A percentile compares a stretch with the other conserved stretches of the same genome.
These are phyloP conservation scores for Schizophyllum amplum DNA, from an alignment of 1,284 basidiomycete genomes.

Conservation along the genomic window DNA sequence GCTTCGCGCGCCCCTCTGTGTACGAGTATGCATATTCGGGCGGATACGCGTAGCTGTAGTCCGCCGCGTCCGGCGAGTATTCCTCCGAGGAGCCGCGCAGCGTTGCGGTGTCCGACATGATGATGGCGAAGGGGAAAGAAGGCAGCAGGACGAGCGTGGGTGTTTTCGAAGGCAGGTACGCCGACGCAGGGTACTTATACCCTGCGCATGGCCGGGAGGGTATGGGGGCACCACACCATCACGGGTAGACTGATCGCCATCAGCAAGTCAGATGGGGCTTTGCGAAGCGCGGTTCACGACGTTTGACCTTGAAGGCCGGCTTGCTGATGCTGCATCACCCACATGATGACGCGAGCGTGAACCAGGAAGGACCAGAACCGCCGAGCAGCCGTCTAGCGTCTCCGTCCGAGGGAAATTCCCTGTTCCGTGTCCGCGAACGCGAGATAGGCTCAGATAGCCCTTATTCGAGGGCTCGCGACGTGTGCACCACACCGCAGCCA, in stretches of 20 bases:
- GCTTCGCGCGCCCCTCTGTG: slow-evolving; percentile 5
- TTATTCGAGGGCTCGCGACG: too few relatives aligned
- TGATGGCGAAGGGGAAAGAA: neutral
- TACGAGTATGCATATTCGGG: slow-evolving; percentile 6
- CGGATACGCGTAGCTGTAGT: neutral
- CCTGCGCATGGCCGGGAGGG: neutral
- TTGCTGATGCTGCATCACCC: too few relatives aligned
- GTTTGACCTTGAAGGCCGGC: too few relatives aligned
- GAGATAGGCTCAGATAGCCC: too few relatives aligned
- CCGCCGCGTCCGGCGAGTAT: neutral
- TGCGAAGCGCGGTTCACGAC: too few relatives aligned
- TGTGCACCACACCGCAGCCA: too few relatives aligned
- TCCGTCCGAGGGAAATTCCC: too few relatives aligned
- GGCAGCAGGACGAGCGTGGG: neutral
- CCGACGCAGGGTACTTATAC: neutral
- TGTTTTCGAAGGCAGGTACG: neutral
- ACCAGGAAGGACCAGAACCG: too few relatives aligned
- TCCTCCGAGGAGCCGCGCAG: neutral
- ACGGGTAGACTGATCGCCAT: neutral
- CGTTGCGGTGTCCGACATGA: slow-evolving; percentile 1
- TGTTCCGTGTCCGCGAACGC: too few relatives aligned
- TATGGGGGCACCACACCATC: neutral
- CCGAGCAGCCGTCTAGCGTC: too few relatives aligned
- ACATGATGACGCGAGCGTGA: too few relatives aligned
- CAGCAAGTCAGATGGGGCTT: neutral